A percentile compares a stretch with the other conserved stretches of the same genome.
Conservation (phyloP, 2,329 filamentous ascomycete genomes). For the Botrytis cinerea region DNA sequence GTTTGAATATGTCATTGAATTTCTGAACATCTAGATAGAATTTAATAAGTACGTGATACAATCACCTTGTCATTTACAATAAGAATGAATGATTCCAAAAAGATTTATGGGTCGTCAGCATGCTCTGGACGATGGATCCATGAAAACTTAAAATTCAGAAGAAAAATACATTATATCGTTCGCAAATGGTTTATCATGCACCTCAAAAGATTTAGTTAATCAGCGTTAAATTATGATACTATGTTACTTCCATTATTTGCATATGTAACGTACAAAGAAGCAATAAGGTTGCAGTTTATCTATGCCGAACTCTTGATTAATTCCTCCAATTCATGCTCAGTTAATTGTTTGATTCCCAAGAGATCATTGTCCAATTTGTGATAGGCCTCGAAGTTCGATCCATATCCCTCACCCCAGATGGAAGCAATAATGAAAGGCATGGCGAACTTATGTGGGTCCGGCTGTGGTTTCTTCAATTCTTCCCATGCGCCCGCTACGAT, state of each 20-base stretch:
- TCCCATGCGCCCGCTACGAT: slow-evolving; percentile 30
- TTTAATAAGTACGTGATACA: background rate
- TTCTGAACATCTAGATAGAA: background rate
- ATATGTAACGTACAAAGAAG: background rate
- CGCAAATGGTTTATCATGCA: background rate
- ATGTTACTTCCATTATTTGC: background rate
- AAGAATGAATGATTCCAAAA: background rate
- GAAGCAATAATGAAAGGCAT: slow-evolving; percentile 33
- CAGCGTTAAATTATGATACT: background rate
- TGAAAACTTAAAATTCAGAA: background rate
- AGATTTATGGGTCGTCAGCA: background rate
- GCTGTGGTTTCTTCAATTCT: slow-evolving; percentile 28
- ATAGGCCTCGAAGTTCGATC: slow-evolving; percentile 37
- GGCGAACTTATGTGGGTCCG: slow-evolving; percentile 27
- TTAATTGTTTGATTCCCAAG: slow-evolving; percentile 71
- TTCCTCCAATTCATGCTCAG: slow-evolving; percentile 44
- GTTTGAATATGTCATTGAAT: background rate
- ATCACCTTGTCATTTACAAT: background rate
- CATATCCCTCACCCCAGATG: slow-evolving; percentile 42
- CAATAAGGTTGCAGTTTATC: too few species aligned
- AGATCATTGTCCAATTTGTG: slow-evolving; percentile 54
- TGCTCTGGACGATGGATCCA: background rate
- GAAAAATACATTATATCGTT: background rate
- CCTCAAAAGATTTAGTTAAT: background rate
- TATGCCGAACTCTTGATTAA: slow-evolving; percentile 19